Base-by-base conservation (phyloP, 441 rosid genomes). In the Pelargonium myrrhifolium region DNA sequence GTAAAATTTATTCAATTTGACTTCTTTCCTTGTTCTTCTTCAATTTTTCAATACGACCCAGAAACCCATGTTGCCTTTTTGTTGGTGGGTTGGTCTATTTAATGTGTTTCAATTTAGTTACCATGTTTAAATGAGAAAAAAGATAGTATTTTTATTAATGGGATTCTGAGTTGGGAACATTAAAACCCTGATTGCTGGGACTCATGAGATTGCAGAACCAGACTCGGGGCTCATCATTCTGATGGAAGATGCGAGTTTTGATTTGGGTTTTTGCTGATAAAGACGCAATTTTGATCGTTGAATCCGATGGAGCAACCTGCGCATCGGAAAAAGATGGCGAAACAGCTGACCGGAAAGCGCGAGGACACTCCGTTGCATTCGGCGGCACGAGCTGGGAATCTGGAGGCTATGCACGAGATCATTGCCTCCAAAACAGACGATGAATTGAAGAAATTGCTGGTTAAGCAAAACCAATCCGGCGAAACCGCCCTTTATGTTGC, bases 401-500 rank as follows among this genome's bases (percentile, higher is more conserved):
- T 87, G 15, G 82, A 51, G 4, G 74, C 71, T 26, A 81, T 84
- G 15, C 74, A 58, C 45, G 86, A 88, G 63, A 82, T 87, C 59
- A 73, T 93, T 1, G 62, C 80, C 0, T 55, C 21, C 1, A 81
- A 76, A 0, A 75, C 59, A 37, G 87, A 76, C 59, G 71, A 68
- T 15, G 84, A 85, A 55, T 75, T 84, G 71, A 81, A 77, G 45
- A 78, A 75, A 59, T 58, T 89, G 70, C 73, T 89, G 69, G 81
- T 73, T 42, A 89, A 84, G 78, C 93, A 91, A 77, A 93, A 93
- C 72, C 92, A 83, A 68, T 81, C 96, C 0, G 93, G 97, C 0
- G 99, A 93, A 65, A 89, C 97, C 2, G 92, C 89, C 31, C 89
- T 93, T 11, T 93, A 93, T 67, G 96, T 88, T 9, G 95, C 95